phyloP scores from a whole-genome alignment of 352 stramenopile species.

The Pythium dissotocum region DNA sequence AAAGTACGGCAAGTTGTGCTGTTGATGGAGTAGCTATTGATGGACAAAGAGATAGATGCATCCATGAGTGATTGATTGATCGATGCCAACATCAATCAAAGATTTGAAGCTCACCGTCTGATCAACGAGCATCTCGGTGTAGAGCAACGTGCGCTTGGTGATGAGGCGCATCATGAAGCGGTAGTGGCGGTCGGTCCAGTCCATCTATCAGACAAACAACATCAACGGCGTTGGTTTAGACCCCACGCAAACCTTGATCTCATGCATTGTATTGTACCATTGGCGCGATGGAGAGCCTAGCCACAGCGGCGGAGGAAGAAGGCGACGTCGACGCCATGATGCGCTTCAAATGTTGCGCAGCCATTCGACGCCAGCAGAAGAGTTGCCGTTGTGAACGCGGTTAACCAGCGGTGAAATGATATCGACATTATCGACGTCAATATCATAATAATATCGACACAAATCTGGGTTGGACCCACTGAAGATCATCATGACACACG shows the following conservation, averaged over 20 bases:
- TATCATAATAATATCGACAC: conserved; percentile 19
- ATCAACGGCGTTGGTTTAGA: not conserved
- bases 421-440: conserved; percentile 18
- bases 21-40: conserved; percentile 73
- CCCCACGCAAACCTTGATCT: not conserved
- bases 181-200: conserved; percentile 97
- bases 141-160: conserved; percentile 93
- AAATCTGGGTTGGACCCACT: not conserved
- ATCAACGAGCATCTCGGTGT: conserved; percentile 99
- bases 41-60: not conserved
- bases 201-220: conserved; percentile 82
- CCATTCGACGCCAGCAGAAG: conserved; percentile 19
- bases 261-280: conserved; percentile 41
- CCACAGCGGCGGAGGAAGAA: conserved; percentile 26
- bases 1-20: conserved; percentile 89
- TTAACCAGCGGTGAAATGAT: conserved; percentile 6
- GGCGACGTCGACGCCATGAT: conserved; percentile 19
- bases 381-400: conserved; percentile 7
- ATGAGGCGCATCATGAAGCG: conserved; percentile 94
- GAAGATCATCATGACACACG: not conserved
- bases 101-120: conserved; percentile 80
- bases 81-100: not conserved
- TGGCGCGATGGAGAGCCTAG: conserved; percentile 65
- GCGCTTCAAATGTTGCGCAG: conserved; percentile 19
- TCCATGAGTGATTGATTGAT: not conserved